phyloP scores from a whole-genome alignment of 495 filamentous ascomycete species.

The Hypoxylon cercidicola region DNA sequence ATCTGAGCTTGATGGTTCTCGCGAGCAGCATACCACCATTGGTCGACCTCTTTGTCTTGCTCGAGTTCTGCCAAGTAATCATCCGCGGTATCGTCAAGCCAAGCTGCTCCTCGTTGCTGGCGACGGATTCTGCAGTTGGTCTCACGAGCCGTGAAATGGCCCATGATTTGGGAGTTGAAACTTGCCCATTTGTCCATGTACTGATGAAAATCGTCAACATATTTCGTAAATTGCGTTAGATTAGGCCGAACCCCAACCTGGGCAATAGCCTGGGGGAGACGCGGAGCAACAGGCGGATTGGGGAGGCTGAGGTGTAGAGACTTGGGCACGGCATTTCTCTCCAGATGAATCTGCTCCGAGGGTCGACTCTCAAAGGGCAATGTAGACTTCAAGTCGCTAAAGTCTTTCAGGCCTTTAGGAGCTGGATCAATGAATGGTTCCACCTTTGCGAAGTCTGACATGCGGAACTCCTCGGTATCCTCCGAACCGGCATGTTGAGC shows the following conservation, averaged over 20 bases:
- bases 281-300: conserved; percentile 67
- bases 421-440: conserved; percentile 68
- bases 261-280: conserved; percentile 50
- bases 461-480: conserved; percentile 57
- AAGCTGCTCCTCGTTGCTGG: conserved; percentile 40
- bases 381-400: conserved; percentile 71
- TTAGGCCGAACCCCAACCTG: conserved; percentile 53
- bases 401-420: conserved; percentile 66
- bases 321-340: conserved; percentile 44
- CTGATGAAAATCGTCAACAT: conserved; percentile 67
- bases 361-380: conserved; percentile 80
- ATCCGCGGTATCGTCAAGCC: conserved; percentile 59
- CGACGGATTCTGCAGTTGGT: conserved; percentile 60
- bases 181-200: conserved; percentile 77
- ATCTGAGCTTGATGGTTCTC: conserved; percentile 72
- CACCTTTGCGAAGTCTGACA: conserved; percentile 72
- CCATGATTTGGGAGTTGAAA: conserved; percentile 72
- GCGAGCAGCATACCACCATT: conserved; percentile 71
- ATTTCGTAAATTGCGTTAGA: conserved; percentile 65
- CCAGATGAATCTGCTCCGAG: conserved; percentile 55
- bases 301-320: conserved; percentile 66
- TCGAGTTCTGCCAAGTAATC: conserved; percentile 70
- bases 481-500: conserved; percentile 49
- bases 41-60: conserved; percentile 70
- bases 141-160: conserved; percentile 74